Evolutionary conservation across 139 green algal genomes (phyloP).

Genomic region (Eudorina sp.): DNA sequence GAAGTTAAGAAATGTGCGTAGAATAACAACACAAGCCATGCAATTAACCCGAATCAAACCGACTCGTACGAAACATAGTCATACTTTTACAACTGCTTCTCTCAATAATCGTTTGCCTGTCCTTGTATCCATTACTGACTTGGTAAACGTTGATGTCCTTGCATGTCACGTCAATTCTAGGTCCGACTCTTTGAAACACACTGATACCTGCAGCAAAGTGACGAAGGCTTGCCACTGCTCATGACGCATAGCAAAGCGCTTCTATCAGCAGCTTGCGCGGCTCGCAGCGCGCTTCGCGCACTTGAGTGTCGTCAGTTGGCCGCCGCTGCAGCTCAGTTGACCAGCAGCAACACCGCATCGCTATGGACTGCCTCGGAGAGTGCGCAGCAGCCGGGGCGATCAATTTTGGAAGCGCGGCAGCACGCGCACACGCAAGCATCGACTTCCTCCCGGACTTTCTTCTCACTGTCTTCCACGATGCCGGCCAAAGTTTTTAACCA

Average conservation of each 20-base stretch:
- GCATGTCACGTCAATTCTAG: too few relatives aligned
- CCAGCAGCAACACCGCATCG: not conserved
- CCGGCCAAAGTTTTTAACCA: constrained; percentile 33
- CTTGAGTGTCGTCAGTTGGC: not conserved
- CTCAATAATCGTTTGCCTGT: too few relatives aligned
- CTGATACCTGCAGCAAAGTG: too few relatives aligned
- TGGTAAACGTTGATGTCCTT: too few relatives aligned
- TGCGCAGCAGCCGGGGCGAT: not conserved
- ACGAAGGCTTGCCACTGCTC: too few relatives aligned
- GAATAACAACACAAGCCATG: too few relatives aligned
- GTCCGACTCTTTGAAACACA: too few relatives aligned
- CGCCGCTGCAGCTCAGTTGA: not conserved
- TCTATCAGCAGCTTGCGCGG: not conserved
- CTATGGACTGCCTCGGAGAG: not conserved
- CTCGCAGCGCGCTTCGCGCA: constrained; percentile 1
- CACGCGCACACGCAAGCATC: not conserved
- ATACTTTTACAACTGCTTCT: too few relatives aligned
- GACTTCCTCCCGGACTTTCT: constrained; percentile 31
- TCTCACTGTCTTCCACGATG: not conserved
- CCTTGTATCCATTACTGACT: too few relatives aligned
- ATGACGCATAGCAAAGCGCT: not conserved
- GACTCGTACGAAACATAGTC: too few relatives aligned
- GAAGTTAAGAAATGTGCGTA: too few relatives aligned
- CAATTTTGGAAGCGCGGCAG: not conserved
- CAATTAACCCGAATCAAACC: too few relatives aligned